Evolutionary conservation across 1,139 yeast genomes (phyloP).

Genomic region (Kurtzmaniella quercitrusa): DNA sequence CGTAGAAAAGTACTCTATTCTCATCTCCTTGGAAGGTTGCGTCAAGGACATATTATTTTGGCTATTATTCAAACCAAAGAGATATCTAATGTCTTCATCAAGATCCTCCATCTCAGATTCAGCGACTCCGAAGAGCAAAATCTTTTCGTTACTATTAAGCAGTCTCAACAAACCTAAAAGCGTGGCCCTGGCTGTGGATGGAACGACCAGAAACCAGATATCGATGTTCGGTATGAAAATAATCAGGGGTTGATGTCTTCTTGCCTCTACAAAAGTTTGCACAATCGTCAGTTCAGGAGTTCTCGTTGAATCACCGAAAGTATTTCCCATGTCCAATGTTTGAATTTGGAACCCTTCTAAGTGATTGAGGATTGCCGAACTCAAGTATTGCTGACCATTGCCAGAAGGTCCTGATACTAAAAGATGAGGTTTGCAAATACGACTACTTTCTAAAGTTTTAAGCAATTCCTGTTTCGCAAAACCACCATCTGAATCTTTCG

Average conservation of each 20-base stretch:
- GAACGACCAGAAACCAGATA: conserved; percentile 67
- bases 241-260: conserved; percentile 86
- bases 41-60: conserved; percentile 46
- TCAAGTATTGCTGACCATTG: conserved; percentile 83
- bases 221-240: conserved; percentile 82
- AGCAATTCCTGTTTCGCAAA: conserved; percentile 64
- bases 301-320: conserved; percentile 76
- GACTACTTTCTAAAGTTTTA: conserved; percentile 54
- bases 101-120: conserved; percentile 40
- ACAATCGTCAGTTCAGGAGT: conserved; percentile 84
- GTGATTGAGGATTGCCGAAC: conserved; percentile 75
- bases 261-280: conserved; percentile 83
- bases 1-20: conserved; percentile 53
- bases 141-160: conserved; percentile 66
- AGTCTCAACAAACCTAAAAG: conserved; percentile 66
- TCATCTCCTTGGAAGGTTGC: conserved; percentile 36
- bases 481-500: conserved; percentile 59
- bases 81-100: conserved; percentile 33
- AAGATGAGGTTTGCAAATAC: conserved; percentile 81
- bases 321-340: conserved; percentile 71
- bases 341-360: conserved; percentile 92
- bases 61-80: conserved; percentile 51
- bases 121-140: conserved; percentile 74
- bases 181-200: conserved; percentile 68
- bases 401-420: conserved; percentile 75